Percentiles rank a stretch among this genome's conserved stretches.
These are phyloP conservation scores for Fusarium cicatricum DNA, from an alignment of 2,329 filamentous ascomycete species.

Conservation along the genomic window DNA sequence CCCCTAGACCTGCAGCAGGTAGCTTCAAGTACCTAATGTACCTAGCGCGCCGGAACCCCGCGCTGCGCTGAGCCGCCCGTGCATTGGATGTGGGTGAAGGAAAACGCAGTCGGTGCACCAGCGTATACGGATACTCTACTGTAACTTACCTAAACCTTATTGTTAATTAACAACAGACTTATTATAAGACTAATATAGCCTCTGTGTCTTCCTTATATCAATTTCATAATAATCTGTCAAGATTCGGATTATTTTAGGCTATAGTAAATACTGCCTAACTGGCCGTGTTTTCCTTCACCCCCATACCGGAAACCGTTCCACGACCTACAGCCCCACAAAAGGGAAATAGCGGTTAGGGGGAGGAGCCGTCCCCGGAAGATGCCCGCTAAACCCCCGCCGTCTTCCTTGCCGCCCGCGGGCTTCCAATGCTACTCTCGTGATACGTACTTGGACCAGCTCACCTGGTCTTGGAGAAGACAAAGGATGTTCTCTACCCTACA, in stretches of 20 bases:
- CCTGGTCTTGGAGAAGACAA: slow-evolving; percentile 10
- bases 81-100: too few relatives aligned
- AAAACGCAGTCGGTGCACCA: too few relatives aligned
- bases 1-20: slow-evolving; percentile 15
- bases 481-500: slow-evolving; percentile 1
- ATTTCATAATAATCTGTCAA: too few relatives aligned
- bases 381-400: slow-evolving; percentile 6
- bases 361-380: slow-evolving; percentile 5
- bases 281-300: too few relatives aligned
- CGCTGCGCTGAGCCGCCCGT: slow-evolving; percentile 30
- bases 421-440: not conserved
- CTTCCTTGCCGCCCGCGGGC: slow-evolving; percentile 4
- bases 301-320: slow-evolving; percentile 35
- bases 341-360: not conserved
- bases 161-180: too few relatives aligned
- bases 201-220: too few relatives aligned
- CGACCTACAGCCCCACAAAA: slow-evolving; percentile 11
- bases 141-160: too few relatives aligned
- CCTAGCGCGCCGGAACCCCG: slow-evolving; percentile 38
- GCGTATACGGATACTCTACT: too few relatives aligned
- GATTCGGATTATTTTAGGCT: too few relatives aligned
- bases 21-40: slow-evolving; percentile 11
- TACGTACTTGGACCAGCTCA: not conserved
- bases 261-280: too few relatives aligned
- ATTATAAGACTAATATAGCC: too few relatives aligned